Base-by-base conservation (phyloP, 1,284 basidiomycete species). In the Fistulinella staudtii region DNA sequence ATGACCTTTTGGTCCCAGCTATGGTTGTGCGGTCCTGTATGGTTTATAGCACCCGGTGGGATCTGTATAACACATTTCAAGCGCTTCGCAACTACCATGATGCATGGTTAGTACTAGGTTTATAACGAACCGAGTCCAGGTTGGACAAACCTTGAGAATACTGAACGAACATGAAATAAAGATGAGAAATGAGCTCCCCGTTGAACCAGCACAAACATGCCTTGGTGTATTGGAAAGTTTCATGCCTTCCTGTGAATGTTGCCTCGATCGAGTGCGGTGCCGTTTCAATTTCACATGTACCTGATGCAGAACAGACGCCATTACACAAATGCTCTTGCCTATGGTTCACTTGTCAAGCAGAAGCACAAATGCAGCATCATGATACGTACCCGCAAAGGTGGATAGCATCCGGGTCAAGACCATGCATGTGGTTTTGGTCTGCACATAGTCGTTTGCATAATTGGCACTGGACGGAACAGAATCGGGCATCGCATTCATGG, bases 341-440 rank as follows among this genome's bases (percentile, higher is more conserved):
- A 50, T 18, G n/a, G 2, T 50, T 45, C 18, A 13, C 27, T 2
- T 9, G 34, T 52, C 13, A 50, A 28, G 7, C 30, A 31, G 10
- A 25, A n/a, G 9, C 8, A 36, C 4, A 1, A 18, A 20, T 2
- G 3, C 7, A 3, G 14, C 4, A 23, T 43, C n/a, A 6, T 18
- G 8, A 15, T 9, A 68, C 75, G 25, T 33, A 80, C 78, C 77
- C 79, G 67, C 80, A 82, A 15, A 82, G 67, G 62, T 82, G 80
- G n/a, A 71, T 49, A 0, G 68, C 65, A 14, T 49, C 52, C 0
- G 46, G 30, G 4, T 70, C 52, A 0, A 79, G 57, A 2, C 70
- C 77, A 50, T 82, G 80, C 40, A 82, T 62, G 58, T 82, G 80
- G 42, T 79, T 64, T 13, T 55, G 48, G 30, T 61, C 55, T 5